These are phyloP conservation scores for Entomortierella parvispora DNA, from an alignment of 192 early-diverging fungal species.

Conservation along the genomic window DNA sequence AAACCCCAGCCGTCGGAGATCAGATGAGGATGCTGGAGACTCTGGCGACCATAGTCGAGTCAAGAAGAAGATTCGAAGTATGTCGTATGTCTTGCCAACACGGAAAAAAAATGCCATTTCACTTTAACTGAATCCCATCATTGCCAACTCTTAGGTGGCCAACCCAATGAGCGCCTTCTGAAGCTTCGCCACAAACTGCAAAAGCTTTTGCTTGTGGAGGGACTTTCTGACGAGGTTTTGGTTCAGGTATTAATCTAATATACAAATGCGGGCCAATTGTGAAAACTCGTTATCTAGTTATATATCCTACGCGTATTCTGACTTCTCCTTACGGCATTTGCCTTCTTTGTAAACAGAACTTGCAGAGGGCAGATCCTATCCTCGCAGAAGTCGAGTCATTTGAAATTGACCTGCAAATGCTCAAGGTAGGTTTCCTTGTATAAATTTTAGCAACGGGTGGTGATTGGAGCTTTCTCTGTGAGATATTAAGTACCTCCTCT, in stretches of 20 bases:
- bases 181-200: constrained; percentile 57
- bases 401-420: constrained; percentile 48
- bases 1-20: constrained; percentile 25
- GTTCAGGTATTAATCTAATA: constrained; percentile 46
- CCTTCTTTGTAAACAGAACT: constrained; percentile 15
- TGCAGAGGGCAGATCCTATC: constrained; percentile 42
- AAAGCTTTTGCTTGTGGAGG: constrained; percentile 45
- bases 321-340: not conserved
- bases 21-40: constrained; percentile 45
- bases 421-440: constrained; percentile 49
- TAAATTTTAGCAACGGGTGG: too few relatives aligned
- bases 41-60: constrained; percentile 28
- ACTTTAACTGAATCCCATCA: not conserved
- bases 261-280: too few relatives aligned
- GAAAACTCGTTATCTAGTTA: too few relatives aligned
- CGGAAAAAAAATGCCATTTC: not conserved
- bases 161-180: constrained; percentile 45
- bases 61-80: constrained; percentile 49
- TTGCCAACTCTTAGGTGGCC: constrained; percentile 19
- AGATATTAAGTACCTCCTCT: too few relatives aligned
- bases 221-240: constrained; percentile 41
- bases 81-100: not conserved
- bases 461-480: not conserved
- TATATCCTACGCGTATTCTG: not conserved
- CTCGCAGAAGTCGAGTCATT: constrained; percentile 57